A percentile compares a stretch with the other conserved stretches of the same genome.
Evolutionary conservation across 1,284 basidiomycete genomes (phyloP).

Genomic region (Sporisorium sorghi): DNA sequence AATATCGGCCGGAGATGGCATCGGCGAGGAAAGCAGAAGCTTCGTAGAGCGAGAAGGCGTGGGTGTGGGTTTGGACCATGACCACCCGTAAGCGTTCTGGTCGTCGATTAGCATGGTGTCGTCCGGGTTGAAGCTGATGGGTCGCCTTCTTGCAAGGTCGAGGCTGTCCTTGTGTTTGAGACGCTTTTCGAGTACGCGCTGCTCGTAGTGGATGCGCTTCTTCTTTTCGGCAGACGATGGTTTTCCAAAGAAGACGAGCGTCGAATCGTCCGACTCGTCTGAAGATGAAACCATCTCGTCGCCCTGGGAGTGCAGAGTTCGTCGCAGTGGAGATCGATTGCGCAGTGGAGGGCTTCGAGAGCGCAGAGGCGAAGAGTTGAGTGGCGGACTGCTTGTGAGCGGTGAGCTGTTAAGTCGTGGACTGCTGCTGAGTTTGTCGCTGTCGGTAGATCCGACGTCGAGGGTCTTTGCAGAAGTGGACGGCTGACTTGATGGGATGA

Average conservation of each 20-base stretch:
- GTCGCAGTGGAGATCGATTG: conserved; percentile 18
- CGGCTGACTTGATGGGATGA: conserved; percentile 4
- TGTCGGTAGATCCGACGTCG: conserved; percentile 13
- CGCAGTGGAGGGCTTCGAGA: conserved; percentile 26
- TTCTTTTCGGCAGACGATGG: conserved; percentile 50
- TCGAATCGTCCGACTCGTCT: conserved; percentile 44
- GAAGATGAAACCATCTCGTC: conserved; percentile 31
- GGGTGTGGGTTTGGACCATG: conserved; percentile 24
- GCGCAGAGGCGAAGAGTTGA: conserved; percentile 19
- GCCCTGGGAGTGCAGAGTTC: conserved; percentile 3
- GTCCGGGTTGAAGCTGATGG: conserved; percentile 52
- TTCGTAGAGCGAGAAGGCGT: conserved; percentile 9
- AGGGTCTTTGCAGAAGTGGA: conserved; percentile 37
- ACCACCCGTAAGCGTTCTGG: conserved; percentile 24
- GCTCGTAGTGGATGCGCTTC: conserved; percentile 50
- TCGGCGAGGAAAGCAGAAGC: conserved; percentile 13
- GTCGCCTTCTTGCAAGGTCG: conserved; percentile 37
- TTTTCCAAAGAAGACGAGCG: conserved; percentile 51
- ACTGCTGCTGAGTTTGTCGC: conserved; percentile 15
- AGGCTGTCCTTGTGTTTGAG: conserved; percentile 54
- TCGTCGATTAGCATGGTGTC: conserved; percentile 50
- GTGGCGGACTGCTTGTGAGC: conserved; percentile 10
- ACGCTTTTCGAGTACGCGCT: conserved; percentile 41
- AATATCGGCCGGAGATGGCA: background rate
- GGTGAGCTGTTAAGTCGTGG: conserved; percentile 7